Evolutionary conservation across 2,329 filamentous ascomycete genomes (phyloP).

Genomic region (Stagonosporopsis chrysanthemi): DNA sequence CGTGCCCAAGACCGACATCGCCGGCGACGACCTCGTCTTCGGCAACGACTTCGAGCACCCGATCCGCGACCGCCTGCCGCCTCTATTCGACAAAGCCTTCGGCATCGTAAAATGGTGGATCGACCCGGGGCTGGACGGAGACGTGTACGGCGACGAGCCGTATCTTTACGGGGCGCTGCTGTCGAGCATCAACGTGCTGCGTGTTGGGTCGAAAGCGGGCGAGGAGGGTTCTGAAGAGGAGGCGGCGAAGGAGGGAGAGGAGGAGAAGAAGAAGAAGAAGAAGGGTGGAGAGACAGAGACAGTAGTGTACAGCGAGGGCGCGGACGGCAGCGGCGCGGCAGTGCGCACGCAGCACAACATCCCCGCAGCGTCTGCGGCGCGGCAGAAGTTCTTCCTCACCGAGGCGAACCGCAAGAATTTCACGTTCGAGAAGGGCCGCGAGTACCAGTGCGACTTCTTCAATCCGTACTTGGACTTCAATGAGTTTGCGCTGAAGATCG

Average conservation of each 20-base stretch:
- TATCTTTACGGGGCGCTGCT: conserved; percentile 85
- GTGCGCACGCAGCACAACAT: conserved; percentile 50
- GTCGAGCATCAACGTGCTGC: conserved; percentile 78
- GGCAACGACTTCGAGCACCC: conserved; percentile 96
- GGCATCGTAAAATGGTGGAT: conserved; percentile 88
- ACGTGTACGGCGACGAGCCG: conserved; percentile 85
- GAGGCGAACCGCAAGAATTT: conserved; percentile 64
- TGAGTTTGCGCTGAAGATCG: conserved; percentile 69
- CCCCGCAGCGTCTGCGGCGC: conserved; percentile 52
- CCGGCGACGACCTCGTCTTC: conserved; percentile 79
- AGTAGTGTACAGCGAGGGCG: conserved; percentile 63
- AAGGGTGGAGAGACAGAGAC: conserved; percentile 61
- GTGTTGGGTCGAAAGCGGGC: conserved; percentile 62
- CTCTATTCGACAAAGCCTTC: conserved; percentile 84
- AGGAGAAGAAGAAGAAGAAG: conserved; percentile 47
- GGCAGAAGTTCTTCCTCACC: conserved; percentile 69
- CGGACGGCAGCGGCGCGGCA: conserved; percentile 54
- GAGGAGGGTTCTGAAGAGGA: conserved; percentile 43
- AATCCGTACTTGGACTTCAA: conserved; percentile 93
- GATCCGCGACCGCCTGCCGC: conserved; percentile 84
- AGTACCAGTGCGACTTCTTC: conserved; percentile 77
- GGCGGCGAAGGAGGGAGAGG: too few relatives aligned
- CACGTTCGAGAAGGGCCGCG: conserved; percentile 67
- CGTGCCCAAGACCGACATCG: conserved; percentile 71
- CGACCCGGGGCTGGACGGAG: conserved; percentile 88